phyloP scores from a whole-genome alignment of 352 stramenopile species.

The Phytophthora brassicae region DNA sequence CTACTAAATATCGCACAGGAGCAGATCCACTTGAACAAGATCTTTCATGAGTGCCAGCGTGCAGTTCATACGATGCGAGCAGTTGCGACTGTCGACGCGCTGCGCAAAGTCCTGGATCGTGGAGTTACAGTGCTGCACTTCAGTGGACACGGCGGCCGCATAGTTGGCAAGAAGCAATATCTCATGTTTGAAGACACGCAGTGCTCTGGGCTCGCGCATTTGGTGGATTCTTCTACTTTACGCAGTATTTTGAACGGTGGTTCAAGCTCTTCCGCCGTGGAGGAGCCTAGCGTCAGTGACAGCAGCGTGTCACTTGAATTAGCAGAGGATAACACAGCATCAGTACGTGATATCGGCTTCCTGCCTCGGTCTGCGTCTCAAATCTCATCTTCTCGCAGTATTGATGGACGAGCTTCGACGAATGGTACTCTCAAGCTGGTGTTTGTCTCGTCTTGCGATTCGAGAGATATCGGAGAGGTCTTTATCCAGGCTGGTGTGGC shows the following conservation, averaged over 20 bases:
- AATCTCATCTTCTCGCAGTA: slow-evolving; percentile 29
- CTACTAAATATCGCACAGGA: slow-evolving; percentile 71
- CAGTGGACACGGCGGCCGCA: slow-evolving; percentile 68
- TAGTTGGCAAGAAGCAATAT: slow-evolving; percentile 64
- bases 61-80: slow-evolving; percentile 76
- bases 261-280: slow-evolving; percentile 4
- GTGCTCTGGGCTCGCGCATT: slow-evolving; percentile 58
- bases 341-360: slow-evolving; percentile 6
- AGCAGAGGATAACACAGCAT: slow-evolving; percentile 9
- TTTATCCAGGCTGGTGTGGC: slow-evolving; percentile 77
- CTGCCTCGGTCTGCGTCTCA: slow-evolving; percentile 11
- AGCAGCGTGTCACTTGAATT: slow-evolving; percentile 13
- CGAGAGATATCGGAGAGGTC: slow-evolving; percentile 71
- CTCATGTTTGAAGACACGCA: slow-evolving; percentile 83
- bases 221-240: slow-evolving; percentile 66
- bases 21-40: slow-evolving; percentile 66
- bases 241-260: slow-evolving; percentile 55
- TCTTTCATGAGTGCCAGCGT: slow-evolving; percentile 75
- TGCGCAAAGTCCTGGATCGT: slow-evolving; percentile 78
- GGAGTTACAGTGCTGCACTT: slow-evolving; percentile 80
- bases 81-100: slow-evolving; percentile 67
- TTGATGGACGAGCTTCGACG: slow-evolving; percentile 22
- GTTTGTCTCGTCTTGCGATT: slow-evolving; percentile 84
- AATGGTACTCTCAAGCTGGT: slow-evolving; percentile 70
- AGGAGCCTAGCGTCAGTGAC: slow-evolving; percentile 19